Base-by-base conservation (phyloP, 148 eudicot genomes). In the Cornus controversa region DNA sequence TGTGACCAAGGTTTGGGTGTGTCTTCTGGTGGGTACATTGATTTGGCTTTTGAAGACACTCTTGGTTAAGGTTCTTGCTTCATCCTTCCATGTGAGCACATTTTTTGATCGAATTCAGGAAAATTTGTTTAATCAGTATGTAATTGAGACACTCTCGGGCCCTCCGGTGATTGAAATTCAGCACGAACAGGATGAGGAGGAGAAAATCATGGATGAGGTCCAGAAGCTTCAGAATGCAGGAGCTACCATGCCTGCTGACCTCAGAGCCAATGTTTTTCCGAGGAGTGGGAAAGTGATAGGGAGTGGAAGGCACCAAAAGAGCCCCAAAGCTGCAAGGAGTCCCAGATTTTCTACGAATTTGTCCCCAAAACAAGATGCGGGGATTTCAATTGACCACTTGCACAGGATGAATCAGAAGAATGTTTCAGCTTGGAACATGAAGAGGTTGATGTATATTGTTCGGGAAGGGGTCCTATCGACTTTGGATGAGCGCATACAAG, bases 101-200 rank as follows among this genome's bases (percentile, higher is more conserved):
- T 92, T 90, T 73, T 92, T 92, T 47, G 94, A 93, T 71, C 84
- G 97, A 22, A 93, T 93, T 81, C 97, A 93, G 78, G 93, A 93
- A 2, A 84, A 93, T 8, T 76, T 93, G 85, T 93, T 93, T 67
- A 88, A 88, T 24, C 97, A 93, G 67, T 91, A 93, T 70, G 93
- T 89, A 82, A 91, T 93, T 13, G 94, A 93, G 85, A 83, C 87
- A 0, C 83, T 93, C 13, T 91, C 97, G 1, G 90, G 90, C 2
- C 89, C 89, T 13, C 94, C 97, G 0, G 47, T 80, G 68, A 70
- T 90, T 40, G 90, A 87, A 77, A 72, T 88, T 13, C 85, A 82
- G 40, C 78, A 76, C 0, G 87, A 82, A 26, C 84, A 78, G 6
- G 94, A 91, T 66, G 94, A 92, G 64, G 91, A 93, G 73, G 97